Percentiles rank a stretch among this genome's conserved stretches.
phyloP scores from a whole-genome alignment of 495 filamentous ascomycete genomes.

The Penicillium parvum region DNA sequence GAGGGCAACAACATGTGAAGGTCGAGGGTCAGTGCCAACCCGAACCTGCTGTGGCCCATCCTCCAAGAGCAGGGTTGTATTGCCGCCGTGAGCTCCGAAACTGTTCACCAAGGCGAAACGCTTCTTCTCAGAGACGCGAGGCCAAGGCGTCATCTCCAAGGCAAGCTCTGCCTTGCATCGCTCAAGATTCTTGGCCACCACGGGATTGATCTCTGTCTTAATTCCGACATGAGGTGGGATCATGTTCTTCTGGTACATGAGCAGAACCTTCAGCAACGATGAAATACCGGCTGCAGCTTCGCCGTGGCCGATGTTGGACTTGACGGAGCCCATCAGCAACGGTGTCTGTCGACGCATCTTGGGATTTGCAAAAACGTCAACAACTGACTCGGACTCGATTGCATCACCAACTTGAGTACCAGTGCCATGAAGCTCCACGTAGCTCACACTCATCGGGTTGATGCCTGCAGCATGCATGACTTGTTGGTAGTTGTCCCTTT shows the following conservation, averaged over 20 bases:
- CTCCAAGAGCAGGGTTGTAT: conserved; percentile 33
- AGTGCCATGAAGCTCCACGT: conserved; percentile 49
- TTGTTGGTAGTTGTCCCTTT: conserved; percentile 39
- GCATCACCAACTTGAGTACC: conserved; percentile 42
- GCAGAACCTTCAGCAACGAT: conserved; percentile 30
- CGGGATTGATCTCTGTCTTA: conserved; percentile 40
- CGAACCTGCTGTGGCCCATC: conserved; percentile 15
- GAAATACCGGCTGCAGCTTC: conserved; percentile 31
- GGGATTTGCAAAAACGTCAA: conserved; percentile 22
- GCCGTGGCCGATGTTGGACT: conserved; percentile 39
- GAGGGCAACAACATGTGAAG: background rate
- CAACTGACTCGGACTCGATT: conserved; percentile 29
- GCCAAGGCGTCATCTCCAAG: conserved; percentile 22
- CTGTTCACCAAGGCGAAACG: conserved; percentile 24
- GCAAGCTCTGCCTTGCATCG: conserved; percentile 33
- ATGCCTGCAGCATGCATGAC: conserved; percentile 44
- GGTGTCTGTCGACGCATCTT: background rate
- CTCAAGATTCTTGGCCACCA: conserved; percentile 21
- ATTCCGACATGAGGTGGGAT: conserved; percentile 41
- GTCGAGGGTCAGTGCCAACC: background rate
- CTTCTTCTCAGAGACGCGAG: conserved; percentile 14
- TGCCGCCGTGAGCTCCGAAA: conserved; percentile 32
- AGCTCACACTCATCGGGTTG: conserved; percentile 45
- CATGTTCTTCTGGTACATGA: conserved; percentile 27
- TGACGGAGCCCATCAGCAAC: conserved; percentile 24